These are phyloP conservation scores for Posidonia oceanica DNA, from an alignment of 116 monocot species.

Conservation along the genomic window DNA sequence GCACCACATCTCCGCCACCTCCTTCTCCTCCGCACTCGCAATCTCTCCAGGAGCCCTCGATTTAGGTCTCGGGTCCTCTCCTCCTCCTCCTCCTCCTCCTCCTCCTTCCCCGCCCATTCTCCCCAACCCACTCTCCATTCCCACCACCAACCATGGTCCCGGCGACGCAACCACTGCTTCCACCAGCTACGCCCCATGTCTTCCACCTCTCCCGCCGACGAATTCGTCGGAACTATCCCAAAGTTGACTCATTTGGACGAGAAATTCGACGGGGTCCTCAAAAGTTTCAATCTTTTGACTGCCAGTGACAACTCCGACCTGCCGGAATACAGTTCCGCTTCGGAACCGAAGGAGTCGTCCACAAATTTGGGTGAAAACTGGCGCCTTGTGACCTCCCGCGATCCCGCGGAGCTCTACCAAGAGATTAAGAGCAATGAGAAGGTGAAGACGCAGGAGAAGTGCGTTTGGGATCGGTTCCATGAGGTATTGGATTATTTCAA, in stretches of 20 bases:
- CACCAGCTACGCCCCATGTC: neutral
- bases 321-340: neutral
- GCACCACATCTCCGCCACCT: neutral
- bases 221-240: neutral
- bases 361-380: neutral
- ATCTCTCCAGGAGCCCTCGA: too few relatives aligned
- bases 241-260: neutral
- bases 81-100: neutral
- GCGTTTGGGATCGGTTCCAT: conserved; percentile 15
- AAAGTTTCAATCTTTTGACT: neutral
- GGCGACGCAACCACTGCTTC: neutral
- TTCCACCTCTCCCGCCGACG: neutral
- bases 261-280: neutral
- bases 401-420: conserved; percentile 28
- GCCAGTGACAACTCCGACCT: neutral
- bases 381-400: neutral
- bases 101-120: neutral
- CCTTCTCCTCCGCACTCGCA: too few relatives aligned
- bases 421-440: conserved; percentile 13
- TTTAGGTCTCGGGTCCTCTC: neutral
- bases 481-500: conserved; percentile 41
- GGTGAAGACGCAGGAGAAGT: conserved; percentile 20
- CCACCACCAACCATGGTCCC: neutral
- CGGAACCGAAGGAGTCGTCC: neutral
- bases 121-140: neutral